phyloP scores from a whole-genome alignment of 139 green algal genomes.

The Chlamydomonas sp. region DNA sequence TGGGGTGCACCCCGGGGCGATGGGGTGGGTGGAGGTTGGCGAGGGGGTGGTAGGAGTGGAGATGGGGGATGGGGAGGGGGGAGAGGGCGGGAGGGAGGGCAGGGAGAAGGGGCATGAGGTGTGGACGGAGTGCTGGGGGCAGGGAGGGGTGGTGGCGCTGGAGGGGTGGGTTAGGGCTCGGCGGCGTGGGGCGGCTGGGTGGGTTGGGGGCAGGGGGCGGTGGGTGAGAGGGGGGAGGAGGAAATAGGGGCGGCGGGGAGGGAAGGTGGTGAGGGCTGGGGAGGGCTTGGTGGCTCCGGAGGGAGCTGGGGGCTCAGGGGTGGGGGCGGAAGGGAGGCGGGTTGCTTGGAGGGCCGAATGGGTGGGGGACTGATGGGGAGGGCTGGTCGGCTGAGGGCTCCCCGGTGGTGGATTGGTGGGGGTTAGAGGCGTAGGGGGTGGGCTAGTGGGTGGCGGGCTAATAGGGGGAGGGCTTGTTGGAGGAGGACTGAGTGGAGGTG shows the following conservation, averaged over 20 bases:
- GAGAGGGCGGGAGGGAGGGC: not conserved
- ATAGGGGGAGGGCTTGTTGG: too few species aligned
- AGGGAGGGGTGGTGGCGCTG: not conserved
- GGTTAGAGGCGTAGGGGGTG: too few species aligned
- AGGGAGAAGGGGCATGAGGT: not conserved
- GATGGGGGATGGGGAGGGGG: not conserved
- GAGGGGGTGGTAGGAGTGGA: not conserved
- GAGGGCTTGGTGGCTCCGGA: too few species aligned
- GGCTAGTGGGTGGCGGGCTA: too few species aligned
- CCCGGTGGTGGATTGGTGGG: not conserved
- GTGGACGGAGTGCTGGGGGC: not conserved
- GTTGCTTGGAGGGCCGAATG: not conserved
- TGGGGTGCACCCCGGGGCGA: not conserved
- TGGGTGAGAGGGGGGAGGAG: not conserved
- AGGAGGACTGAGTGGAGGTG: not conserved
- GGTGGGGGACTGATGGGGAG: not conserved
- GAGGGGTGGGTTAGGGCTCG: not conserved
- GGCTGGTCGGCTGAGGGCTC: not conserved
- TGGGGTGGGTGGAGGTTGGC: not conserved
- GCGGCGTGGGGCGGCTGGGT: not conserved
- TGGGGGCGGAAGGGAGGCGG: too few species aligned
- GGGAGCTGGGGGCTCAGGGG: too few species aligned
- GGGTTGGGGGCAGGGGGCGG: too few species aligned
- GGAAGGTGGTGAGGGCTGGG: too few species aligned
- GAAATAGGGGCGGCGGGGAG: not conserved